Percentiles rank a stretch among this genome's conserved stretches.
phyloP scores from a whole-genome alignment of 352 stramenopile genomes.

The Phytophthora kernoviae region DNA sequence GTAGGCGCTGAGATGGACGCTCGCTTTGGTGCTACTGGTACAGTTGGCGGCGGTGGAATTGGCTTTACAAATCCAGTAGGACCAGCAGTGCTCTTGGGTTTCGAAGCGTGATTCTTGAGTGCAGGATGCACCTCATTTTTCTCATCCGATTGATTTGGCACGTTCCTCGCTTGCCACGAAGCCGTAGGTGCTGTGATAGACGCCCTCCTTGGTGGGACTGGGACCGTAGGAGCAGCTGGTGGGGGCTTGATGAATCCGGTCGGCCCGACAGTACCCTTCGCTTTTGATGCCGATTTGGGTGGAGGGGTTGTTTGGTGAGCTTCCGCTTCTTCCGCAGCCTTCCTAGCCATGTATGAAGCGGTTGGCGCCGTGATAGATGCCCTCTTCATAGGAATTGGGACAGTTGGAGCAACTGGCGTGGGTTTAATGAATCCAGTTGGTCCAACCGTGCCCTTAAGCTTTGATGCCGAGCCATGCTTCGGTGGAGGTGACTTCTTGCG shows the following conservation, averaged over 20 bases:
- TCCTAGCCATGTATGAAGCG: constrained; percentile 33
- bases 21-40: constrained; percentile 32
- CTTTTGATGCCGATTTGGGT: neutral
- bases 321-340: constrained; percentile 11
- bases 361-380: constrained; percentile 39
- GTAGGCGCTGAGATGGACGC: constrained; percentile 39
- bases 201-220: constrained; percentile 31
- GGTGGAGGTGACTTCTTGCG: constrained; percentile 12
- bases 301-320: constrained; percentile 2
- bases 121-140: neutral
- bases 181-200: constrained; percentile 39
- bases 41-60: constrained; percentile 12
- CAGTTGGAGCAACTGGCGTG: constrained; percentile 19
- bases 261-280: constrained; percentile 5
- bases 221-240: constrained; percentile 24
- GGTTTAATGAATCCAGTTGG: constrained; percentile 31
- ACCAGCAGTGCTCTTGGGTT: constrained; percentile 12
- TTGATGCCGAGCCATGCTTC: constrained; percentile 18
- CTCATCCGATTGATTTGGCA: neutral
- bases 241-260: constrained; percentile 31
- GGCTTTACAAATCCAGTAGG: constrained; percentile 23
- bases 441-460: constrained; percentile 19
- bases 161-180: constrained; percentile 34
- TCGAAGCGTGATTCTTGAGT: constrained; percentile 7
- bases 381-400: constrained; percentile 33